Percentiles rank a stretch among this genome's conserved stretches.
phyloP scores from a whole-genome alignment of 352 stramenopile genomes.

The Phytophthora citricola region DNA sequence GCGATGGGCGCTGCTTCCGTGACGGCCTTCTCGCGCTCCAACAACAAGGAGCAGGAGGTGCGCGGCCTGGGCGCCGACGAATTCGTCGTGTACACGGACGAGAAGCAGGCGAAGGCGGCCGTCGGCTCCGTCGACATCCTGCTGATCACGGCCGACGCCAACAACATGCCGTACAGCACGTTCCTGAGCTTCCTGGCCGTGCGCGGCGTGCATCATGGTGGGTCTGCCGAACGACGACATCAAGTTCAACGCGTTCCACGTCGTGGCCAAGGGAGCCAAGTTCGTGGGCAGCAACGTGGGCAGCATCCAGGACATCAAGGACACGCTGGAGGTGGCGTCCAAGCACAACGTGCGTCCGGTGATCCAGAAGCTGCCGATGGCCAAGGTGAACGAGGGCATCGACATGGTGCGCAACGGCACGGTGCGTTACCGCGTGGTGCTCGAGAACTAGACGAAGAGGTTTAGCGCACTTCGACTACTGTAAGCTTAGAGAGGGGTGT shows the following conservation, averaged over 20 bases:
- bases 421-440: constrained; percentile 61
- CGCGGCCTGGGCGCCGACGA: constrained; percentile 61
- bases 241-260: constrained; percentile 52
- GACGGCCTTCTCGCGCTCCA: constrained; percentile 69
- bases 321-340: constrained; percentile 85
- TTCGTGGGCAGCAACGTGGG: constrained; percentile 66
- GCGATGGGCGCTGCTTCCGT: constrained; percentile 65
- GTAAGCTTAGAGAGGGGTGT: too few relatives aligned
- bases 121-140: constrained; percentile 67
- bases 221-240: constrained; percentile 70
- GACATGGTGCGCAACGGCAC: constrained; percentile 50
- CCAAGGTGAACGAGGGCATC: constrained; percentile 48
- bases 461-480: too few relatives aligned
- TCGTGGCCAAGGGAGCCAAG: constrained; percentile 51
- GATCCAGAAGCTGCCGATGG: constrained; percentile 60
- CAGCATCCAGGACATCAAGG: constrained; percentile 67
- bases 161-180: constrained; percentile 54
- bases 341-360: constrained; percentile 70
- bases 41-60: constrained; percentile 67
- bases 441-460: constrained; percentile 40
- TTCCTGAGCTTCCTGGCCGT: constrained; percentile 65
- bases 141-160: constrained; percentile 72
- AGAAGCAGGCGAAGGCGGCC: constrained; percentile 38
- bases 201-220: constrained; percentile 71
- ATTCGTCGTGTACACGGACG: constrained; percentile 64